Conservation (phyloP, 495 filamentous ascomycete species). For the Daldinia childiae region DNA sequence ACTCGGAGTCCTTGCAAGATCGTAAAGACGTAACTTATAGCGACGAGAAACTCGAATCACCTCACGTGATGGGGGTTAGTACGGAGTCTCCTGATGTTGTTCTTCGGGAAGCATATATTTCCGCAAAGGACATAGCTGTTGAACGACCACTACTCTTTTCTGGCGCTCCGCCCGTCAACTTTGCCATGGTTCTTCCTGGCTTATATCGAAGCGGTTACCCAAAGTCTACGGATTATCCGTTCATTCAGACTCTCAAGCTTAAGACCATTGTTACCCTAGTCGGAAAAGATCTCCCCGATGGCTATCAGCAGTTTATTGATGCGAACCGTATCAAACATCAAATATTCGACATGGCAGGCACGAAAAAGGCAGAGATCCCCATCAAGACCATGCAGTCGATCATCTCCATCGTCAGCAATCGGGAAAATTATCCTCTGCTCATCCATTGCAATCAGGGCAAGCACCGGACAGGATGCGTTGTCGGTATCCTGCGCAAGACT, state of each 20-base stretch:
- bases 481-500: conserved; percentile 74
- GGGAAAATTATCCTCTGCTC: conserved; percentile 75
- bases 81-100: conserved; percentile 24
- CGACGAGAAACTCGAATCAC: conserved; percentile 5
- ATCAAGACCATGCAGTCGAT: conserved; percentile 69
- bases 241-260: conserved; percentile 69
- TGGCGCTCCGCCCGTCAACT: conserved; percentile 65
- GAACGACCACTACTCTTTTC: conserved; percentile 26
- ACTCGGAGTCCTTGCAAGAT: neutral
- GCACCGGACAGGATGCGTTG: conserved; percentile 86
- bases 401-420: conserved; percentile 70
- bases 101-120: conserved; percentile 6
- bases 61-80: neutral
- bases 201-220: conserved; percentile 85
- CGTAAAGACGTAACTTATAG: neutral
- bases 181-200: conserved; percentile 69
- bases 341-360: conserved; percentile 76
- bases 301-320: conserved; percentile 68
- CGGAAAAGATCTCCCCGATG: conserved; percentile 65
- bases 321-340: conserved; percentile 70
- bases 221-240: conserved; percentile 67
- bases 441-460: conserved; percentile 93
- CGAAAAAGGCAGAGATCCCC: conserved; percentile 75
- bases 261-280: conserved; percentile 86
- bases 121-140: conserved; percentile 27